These are phyloP conservation scores for Syzygium jambos DNA, from an alignment of 345 rosid species.

Conservation along the genomic window DNA sequence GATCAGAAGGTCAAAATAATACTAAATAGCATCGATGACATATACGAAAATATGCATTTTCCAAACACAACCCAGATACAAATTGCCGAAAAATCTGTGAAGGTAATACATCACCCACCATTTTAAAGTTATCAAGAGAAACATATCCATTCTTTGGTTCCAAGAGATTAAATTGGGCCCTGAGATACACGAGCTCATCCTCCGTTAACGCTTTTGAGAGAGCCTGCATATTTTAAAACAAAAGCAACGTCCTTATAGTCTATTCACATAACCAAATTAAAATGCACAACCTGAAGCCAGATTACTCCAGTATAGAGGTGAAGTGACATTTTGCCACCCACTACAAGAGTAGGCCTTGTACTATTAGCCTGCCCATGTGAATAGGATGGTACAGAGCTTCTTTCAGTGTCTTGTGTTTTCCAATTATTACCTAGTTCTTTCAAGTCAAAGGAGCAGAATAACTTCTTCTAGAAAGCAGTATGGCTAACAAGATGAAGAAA, in stretches of 20 bases:
- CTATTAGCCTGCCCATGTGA: background rate
- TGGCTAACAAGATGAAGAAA: background rate
- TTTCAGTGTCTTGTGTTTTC: background rate
- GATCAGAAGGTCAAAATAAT: background rate
- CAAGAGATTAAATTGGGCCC: conserved; percentile 69
- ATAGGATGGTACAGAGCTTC: background rate
- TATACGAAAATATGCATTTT: background rate
- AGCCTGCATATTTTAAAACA: conserved; percentile 41
- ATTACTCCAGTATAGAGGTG: background rate
- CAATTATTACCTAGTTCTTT: background rate
- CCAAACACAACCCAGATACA: background rate
- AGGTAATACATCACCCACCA: conserved; percentile 31
- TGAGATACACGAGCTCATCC: conserved; percentile 69
- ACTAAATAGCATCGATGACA: background rate
- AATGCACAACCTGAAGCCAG: background rate
- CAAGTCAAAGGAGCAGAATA: background rate
- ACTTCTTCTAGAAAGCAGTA: background rate
- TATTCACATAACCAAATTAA: background rate
- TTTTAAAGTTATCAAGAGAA: conserved; percentile 57
- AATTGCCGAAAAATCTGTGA: background rate
- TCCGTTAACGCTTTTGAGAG: conserved; percentile 87
- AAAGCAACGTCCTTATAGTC: background rate
- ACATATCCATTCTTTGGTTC: conserved; percentile 80
- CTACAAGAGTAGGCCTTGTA: background rate
- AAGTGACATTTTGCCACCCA: background rate